These are phyloP conservation scores for Cercospora janseana DNA, from an alignment of 2,329 filamentous ascomycete genomes.

Conservation along the genomic window DNA sequence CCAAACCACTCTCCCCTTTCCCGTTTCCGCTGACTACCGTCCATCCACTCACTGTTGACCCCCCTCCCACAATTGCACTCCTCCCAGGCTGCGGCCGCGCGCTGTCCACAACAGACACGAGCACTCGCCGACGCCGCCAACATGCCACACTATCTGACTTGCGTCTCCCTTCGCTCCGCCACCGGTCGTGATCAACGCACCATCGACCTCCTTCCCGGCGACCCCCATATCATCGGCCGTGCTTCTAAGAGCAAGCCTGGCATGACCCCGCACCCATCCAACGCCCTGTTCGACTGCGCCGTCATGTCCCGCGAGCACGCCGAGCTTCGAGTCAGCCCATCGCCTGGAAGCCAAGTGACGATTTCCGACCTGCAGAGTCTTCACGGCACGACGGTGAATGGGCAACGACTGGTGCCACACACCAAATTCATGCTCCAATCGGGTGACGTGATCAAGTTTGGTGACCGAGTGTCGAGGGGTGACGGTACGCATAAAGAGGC, in stretches of 20 bases:
- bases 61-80: neutral
- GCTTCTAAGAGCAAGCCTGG: slow-evolving; percentile 44
- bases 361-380: slow-evolving; percentile 36
- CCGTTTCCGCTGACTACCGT: neutral
- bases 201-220: slow-evolving; percentile 21
- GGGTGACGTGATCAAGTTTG: slow-evolving; percentile 37
- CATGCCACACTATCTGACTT: slow-evolving; percentile 12
- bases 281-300: slow-evolving; percentile 40
- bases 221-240: slow-evolving; percentile 43
- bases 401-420: slow-evolving; percentile 24
- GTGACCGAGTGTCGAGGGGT: slow-evolving; percentile 31
- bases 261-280: slow-evolving; percentile 27
- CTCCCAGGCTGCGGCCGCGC: neutral
- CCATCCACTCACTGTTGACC: neutral
- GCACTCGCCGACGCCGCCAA: slow-evolving; percentile 4
- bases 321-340: slow-evolving; percentile 26
- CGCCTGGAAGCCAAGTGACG: slow-evolving; percentile 25
- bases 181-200: slow-evolving; percentile 23
- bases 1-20: neutral
- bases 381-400: slow-evolving; percentile 41
- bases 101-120: neutral
- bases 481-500: slow-evolving; percentile 25
- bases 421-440: slow-evolving; percentile 23
- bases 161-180: slow-evolving; percentile 24
- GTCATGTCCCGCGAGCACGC: slow-evolving; percentile 40